Base-by-base conservation (phyloP, 2,329 filamentous ascomycete species). In the Monosporascus sp. region DNA sequence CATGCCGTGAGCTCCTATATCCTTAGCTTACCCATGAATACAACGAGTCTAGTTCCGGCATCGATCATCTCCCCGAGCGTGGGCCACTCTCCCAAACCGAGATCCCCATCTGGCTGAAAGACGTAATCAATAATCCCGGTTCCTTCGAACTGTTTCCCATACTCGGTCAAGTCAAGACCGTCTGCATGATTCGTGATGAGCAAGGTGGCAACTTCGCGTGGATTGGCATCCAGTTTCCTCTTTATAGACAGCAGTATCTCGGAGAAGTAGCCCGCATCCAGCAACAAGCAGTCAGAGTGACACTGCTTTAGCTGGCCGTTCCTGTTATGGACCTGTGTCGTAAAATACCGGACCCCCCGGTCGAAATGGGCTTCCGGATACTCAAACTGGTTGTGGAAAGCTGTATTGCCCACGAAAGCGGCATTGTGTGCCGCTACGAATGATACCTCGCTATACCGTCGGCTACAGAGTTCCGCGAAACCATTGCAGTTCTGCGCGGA, bases 351-450 rank as follows among this genome's bases (percentile, higher is more conserved):
- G 35, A 93, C 77, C 18, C 89, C 88, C 5, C 86, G 82, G 52
- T 84, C 79, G 51, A 92, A 79, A 53, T 89, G 87, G 6, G 79
- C 72, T 2, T 86, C 89, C 7, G 86, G 85, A 69, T 91, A 88
- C 71, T 80, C 85, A 72, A 77, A 89, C 71, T 92, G 89, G 68
- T 91, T 88, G 6, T 86, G 88, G 2, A 84, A 80, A 3, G 84
- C 69, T 26, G 82, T 84, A 68, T 86, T 81, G 55, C 72, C 74
- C 44, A 91, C 69, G 67, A 91, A 92, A 11, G 88, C 78, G 56
- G 82, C 85, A 71, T 91, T 80, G 72, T 92, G 89, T 18, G 87
- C 87, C 22, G 88, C 88, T 64, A 93, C 81, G 68, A 92, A 81
- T 3, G 89, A 92, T 61, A 94, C 81, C 60, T 87, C 83, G 72